phyloP scores from a whole-genome alignment of 2,329 filamentous ascomycete species.

The Aureobasidium sp. region DNA sequence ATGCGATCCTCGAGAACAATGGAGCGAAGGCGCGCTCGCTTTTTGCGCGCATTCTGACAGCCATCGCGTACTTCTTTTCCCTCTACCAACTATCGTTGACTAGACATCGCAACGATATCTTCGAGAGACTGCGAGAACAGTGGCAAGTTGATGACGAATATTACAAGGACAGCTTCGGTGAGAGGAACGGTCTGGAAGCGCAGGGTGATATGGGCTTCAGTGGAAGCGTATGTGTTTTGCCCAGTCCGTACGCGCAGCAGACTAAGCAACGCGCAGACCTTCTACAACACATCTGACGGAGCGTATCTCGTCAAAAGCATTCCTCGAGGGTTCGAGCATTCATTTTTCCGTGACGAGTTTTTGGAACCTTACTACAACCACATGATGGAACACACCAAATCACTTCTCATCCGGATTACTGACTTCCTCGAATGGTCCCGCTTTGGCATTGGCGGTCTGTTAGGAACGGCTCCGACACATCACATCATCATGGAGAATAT shows the following conservation, averaged over 20 bases:
- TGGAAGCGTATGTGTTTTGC: conserved; percentile 46
- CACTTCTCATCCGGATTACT: conserved; percentile 61
- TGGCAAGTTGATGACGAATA: conserved; percentile 49
- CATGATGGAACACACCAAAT: conserved; percentile 52
- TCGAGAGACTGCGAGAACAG: conserved; percentile 43
- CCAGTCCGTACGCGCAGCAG: neutral
- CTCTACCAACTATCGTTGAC: conserved; percentile 11
- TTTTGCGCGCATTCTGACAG: conserved; percentile 1
- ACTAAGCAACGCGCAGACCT: conserved; percentile 43
- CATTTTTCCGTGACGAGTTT: conserved; percentile 60
- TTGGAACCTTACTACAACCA: conserved; percentile 57
- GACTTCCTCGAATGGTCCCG: conserved; percentile 56
- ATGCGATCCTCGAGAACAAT: conserved; percentile 10
- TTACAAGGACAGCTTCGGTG: conserved; percentile 46
- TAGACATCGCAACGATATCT: conserved; percentile 34
- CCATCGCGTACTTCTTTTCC: conserved; percentile 14
- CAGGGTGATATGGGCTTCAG: conserved; percentile 66
- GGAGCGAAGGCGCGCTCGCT: conserved; percentile 2
- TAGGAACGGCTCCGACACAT: conserved; percentile 57
- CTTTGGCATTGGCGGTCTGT: conserved; percentile 49
- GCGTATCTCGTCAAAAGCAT: conserved; percentile 65
- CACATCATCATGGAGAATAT: conserved; percentile 76
- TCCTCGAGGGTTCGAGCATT: conserved; percentile 60
- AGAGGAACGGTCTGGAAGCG: conserved; percentile 40
- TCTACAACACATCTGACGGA: conserved; percentile 59